Evolutionary conservation across 2,329 filamentous ascomycete genomes (phyloP), one percentile per base, ranked within the genome.

Genomic region (Claviceps maximensis): DNA sequence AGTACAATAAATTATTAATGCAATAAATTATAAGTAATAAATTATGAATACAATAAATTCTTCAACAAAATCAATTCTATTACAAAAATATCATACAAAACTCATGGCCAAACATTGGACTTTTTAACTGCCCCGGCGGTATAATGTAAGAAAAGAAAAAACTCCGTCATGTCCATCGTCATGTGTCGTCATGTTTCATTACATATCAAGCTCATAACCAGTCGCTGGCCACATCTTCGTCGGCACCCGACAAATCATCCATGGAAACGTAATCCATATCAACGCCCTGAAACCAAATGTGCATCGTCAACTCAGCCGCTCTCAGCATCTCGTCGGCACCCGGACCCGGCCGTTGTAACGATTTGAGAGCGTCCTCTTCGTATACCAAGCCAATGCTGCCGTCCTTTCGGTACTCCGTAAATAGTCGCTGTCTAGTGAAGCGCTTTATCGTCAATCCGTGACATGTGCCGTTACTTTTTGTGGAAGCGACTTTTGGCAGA

Each of bases 281-380:
- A 31, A 55, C 40, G 38, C 54, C 54, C 27, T 51, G 51, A 13
- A 47, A 42, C 54, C 54, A 55, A 19, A 52, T 19, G 21, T 55
- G 54, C 54, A 55, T 53, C 12, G 46, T 54, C 23, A 51, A 7
- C 9, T 55, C 54, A 38, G 52, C 52, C 19, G 49, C 47, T 21
- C 54, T 41, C 19, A 49, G 9, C 15, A 29, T 36, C 27, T 54
- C 54, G 27, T 46, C 49, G 44, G 46, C 31, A 31, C 27, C 12
- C 19, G 19, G 40, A 17, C 52, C 54, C 6, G 54, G 41, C n/a
- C 23, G 13, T 17, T 53, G 49, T 4, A 54, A 50, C 21, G 47
- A 49, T 46, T 50, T 54, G 31, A 41, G 25, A 7, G 52, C 54
- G 33, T 55, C 54, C 45, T 53, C 52, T 38, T 55, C 54, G 46